Evolutionary conservation across 331 rosid genomes (phyloP).

Genomic region (Quercus phellos): DNA sequence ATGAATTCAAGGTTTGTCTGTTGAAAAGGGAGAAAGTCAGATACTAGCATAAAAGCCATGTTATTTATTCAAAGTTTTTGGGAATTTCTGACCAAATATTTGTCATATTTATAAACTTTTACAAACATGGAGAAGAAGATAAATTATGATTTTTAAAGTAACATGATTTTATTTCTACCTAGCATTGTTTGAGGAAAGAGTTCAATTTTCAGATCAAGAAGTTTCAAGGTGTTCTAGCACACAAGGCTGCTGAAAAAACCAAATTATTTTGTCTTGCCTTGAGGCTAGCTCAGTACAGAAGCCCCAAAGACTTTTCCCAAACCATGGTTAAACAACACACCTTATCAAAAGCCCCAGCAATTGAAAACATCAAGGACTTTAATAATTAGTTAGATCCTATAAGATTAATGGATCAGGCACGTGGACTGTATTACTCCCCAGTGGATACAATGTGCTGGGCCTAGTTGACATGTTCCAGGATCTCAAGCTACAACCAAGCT

Average conservation of each 20-base stretch:
- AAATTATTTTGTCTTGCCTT: not conserved
- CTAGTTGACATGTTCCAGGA: not conserved
- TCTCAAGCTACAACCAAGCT: not conserved
- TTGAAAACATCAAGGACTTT: not conserved
- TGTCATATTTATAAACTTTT: not conserved
- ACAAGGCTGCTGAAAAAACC: not conserved
- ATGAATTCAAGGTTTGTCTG: not conserved
- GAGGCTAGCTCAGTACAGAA: not conserved
- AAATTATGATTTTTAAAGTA: not conserved
- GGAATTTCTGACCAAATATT: not conserved
- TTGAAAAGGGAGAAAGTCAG: not conserved
- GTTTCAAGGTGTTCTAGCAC: not conserved
- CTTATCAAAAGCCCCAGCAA: not conserved
- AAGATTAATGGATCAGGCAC: not conserved
- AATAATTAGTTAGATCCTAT: not conserved
- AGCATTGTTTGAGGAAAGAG: not conserved
- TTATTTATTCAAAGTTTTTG: not conserved
- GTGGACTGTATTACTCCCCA: not conserved
- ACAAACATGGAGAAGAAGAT: not conserved
- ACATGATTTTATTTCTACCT: not conserved
- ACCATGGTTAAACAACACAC: not conserved
- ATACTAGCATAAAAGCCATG: not conserved
- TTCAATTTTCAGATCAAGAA: not conserved
- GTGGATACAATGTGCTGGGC: not conserved
- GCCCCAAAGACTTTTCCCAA: not conserved